phyloP scores from a whole-genome alignment of 495 filamentous ascomycete genomes.

The Daldinia caldariorum region DNA sequence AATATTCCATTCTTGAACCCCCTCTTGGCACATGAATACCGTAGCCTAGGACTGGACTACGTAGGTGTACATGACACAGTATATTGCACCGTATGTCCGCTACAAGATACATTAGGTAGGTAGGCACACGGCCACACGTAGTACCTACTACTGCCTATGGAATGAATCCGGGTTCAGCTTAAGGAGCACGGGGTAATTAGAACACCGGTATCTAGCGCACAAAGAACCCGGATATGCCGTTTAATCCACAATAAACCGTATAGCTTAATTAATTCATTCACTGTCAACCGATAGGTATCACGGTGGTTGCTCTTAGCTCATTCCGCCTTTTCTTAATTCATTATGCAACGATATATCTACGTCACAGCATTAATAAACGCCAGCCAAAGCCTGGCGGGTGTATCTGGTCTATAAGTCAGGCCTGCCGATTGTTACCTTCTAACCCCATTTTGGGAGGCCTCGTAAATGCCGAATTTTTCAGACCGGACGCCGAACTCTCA shows the following conservation, averaged over 20 bases:
- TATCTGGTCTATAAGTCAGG: slow-evolving; percentile 1
- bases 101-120: too few species aligned
- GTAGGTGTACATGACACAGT: too few species aligned
- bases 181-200: not conserved
- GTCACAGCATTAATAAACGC: not conserved
- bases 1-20: not conserved
- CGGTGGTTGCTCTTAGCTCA: not conserved
- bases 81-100: not conserved
- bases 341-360: slow-evolving; percentile 4
- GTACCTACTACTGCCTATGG: not conserved
- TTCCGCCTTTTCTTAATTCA: not conserved
- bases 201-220: too few species aligned
- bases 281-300: not conserved
- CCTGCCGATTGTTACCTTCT: not conserved
- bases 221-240: too few species aligned
- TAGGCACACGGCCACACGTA: slow-evolving; percentile 4
- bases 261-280: not conserved
- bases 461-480: slow-evolving; percentile 5
- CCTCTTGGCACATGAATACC: not conserved
- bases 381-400: not conserved
- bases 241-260: not conserved
- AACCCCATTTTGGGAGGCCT: not conserved
- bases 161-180: not conserved
- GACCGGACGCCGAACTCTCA: slow-evolving; percentile 7
- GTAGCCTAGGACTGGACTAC: not conserved